Conservation (phyloP, 2,329 filamentous ascomycete genomes). For the Pyrenophora graminea region DNA sequence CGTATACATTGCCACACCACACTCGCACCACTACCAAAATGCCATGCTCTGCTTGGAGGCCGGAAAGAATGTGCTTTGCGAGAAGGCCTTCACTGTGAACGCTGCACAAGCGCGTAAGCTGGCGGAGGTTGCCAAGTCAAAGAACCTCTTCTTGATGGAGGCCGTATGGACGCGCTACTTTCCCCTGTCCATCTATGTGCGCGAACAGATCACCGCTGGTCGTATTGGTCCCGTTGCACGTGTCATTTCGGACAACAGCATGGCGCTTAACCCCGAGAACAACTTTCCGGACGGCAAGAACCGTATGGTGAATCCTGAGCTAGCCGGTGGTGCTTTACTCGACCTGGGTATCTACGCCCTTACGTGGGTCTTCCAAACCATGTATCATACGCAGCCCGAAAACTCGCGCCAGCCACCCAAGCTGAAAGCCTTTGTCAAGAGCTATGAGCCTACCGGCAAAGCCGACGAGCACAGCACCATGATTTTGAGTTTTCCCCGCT, state of each 20-base stretch:
- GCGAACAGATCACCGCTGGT: conserved; percentile 65
- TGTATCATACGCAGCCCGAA: conserved; percentile 76
- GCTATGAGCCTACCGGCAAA: conserved; percentile 72
- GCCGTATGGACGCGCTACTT: conserved; percentile 91
- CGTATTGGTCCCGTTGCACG: conserved; percentile 61
- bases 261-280: conserved; percentile 64
- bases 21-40: conserved; percentile 93
- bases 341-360: conserved; percentile 88
- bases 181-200: conserved; percentile 76
- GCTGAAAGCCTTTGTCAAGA: conserved; percentile 69
- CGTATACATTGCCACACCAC: conserved; percentile 86
- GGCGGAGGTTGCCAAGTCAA: conserved; percentile 70
- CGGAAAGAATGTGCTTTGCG: conserved; percentile 86
- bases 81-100: conserved; percentile 88
- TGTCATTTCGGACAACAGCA: conserved; percentile 61
- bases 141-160: conserved; percentile 58
- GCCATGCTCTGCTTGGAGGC: conserved; percentile 80
- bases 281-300: conserved; percentile 58
- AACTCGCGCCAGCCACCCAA: conserved; percentile 67
- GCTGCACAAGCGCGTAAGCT: conserved; percentile 75
- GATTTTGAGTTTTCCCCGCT: conserved; percentile 73
- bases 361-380: conserved; percentile 87
- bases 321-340: conserved; percentile 80
- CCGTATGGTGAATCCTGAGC: conserved; percentile 80
- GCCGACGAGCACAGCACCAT: conserved; percentile 80